Evolutionary conservation across 2,329 filamentous ascomycete genomes (phyloP), one percentile per base, ranked within the genome.

Genomic region (Exophiala calicioides): DNA sequence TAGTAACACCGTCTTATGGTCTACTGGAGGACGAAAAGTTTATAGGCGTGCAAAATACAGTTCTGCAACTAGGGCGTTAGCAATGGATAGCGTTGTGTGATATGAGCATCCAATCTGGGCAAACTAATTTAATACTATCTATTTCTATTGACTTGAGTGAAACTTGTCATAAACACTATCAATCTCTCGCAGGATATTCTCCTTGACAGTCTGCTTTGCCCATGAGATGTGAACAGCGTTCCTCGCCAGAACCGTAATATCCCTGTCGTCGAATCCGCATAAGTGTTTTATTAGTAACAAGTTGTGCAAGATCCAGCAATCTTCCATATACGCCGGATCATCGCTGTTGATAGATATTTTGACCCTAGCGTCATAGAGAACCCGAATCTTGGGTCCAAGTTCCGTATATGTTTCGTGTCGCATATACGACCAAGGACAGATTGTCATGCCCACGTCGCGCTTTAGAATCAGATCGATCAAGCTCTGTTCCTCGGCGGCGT

Each of bases 271-370:
- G 15, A 78, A 64, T 0, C 46, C 49, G 44, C 73, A 73, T 36
- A 71, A 68, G 3, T 60, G 64, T 41, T 69, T 68, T 5, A 66
- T 63, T 55, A 76, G 66, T 38, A 71, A 62, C 64, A 77, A 60
- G 41, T 75, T 75, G 8, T 73, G 69, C 47, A 70, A 61, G 19
- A 77, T 61, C 74, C 73, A 78, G 26, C 72, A 69, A 47, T 77
- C 66, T 47, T 76, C 70, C 63, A 77, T 72, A 41, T 75, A 74
- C 3, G 71, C 69, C 9, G 73, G 74, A 50, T 76, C 73, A 53
- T 76, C 74, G 42, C 70, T 73, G 44, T 72, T 72, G 47, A 76
- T 70, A 38, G 69, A 70, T 36, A 76, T 64, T 33, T 68, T 69
- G n/a, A 77, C 66, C 0, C 72, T 73, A 4, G 61, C 64, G 24